Percentiles rank a stretch among this genome's conserved stretches.
These are phyloP conservation scores for Coffea canephora DNA, from an alignment of 257 asterid genomes.

Conservation along the genomic window DNA sequence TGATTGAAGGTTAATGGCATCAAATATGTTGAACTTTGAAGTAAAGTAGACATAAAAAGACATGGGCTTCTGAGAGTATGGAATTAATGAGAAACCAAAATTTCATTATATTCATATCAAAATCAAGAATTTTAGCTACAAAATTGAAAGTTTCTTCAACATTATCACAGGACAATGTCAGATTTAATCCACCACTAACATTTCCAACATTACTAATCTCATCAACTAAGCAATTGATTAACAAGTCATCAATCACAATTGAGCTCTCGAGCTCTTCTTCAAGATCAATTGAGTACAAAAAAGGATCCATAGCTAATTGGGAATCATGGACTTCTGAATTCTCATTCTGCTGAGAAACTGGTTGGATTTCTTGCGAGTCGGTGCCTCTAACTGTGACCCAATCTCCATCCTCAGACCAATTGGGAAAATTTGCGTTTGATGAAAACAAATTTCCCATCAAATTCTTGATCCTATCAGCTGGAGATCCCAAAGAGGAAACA, in stretches of 20 bases:
- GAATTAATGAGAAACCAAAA: constrained; percentile 11
- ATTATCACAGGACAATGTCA: constrained; percentile 8
- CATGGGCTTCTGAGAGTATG: background rate
- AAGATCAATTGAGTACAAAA: background rate
- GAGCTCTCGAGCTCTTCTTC: constrained; percentile 33
- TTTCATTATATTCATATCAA: constrained; percentile 22
- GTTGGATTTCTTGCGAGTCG: constrained; percentile 33
- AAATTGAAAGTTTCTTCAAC: constrained; percentile 13
- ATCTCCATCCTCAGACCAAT: constrained; percentile 51
- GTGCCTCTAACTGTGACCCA: constrained; percentile 63
- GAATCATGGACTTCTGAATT: constrained; percentile 11
- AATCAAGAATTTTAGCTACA: constrained; percentile 22
- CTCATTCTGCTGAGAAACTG: background rate
- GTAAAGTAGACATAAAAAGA: background rate
- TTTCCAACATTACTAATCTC: constrained; percentile 25
- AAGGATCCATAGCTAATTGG: constrained; percentile 20
- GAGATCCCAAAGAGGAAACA: constrained; percentile 23
- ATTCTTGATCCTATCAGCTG: constrained; percentile 40
- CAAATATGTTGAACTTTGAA: background rate
- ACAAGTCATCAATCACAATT: constrained; percentile 19
- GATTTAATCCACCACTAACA: constrained; percentile 13
- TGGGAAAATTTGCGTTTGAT: constrained; percentile 16
- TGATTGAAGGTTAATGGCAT: background rate
- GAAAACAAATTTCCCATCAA: constrained; percentile 30
- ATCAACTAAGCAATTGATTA: constrained; percentile 28